phyloP scores from a whole-genome alignment of 495 filamentous ascomycete species.

The Chaetomium cochliodes region DNA sequence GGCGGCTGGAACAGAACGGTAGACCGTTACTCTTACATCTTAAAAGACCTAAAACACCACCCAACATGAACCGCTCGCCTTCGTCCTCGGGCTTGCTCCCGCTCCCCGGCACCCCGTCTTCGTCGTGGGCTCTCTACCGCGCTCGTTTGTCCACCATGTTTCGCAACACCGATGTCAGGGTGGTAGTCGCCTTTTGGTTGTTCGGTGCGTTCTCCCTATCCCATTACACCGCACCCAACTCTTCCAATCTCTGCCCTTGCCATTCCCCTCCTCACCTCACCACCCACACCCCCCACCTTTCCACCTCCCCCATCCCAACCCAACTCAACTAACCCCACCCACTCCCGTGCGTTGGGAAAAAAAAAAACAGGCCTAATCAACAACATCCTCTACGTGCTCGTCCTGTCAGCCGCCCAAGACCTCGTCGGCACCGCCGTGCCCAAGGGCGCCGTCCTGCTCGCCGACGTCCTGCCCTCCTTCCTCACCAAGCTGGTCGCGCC shows the following conservation, averaged over 20 bases:
- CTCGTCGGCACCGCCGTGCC: constrained; percentile 81
- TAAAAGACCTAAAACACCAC: too few species aligned
- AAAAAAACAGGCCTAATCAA: constrained; percentile 89
- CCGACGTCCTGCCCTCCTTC: constrained; percentile 88
- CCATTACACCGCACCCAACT: too few species aligned
- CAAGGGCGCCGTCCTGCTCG: constrained; percentile 88
- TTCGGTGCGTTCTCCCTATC: constrained; percentile 61
- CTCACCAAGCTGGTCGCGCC: constrained; percentile 82
- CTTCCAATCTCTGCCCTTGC: too few species aligned
- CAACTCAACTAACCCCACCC: not conserved
- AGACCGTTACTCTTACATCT: not conserved
- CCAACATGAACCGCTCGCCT: constrained; percentile 19
- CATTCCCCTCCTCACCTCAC: too few species aligned
- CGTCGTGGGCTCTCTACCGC: constrained; percentile 68
- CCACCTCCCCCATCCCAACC: not conserved
- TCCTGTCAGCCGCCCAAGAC: constrained; percentile 93
- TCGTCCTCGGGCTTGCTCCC: constrained; percentile 22
- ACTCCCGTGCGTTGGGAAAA: not conserved
- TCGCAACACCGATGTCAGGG: constrained; percentile 64
- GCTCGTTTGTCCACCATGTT: constrained; percentile 64
- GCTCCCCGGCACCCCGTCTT: constrained; percentile 69
- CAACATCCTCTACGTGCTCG: constrained; percentile 96
- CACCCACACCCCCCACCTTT: not conserved
- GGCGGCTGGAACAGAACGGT: not conserved
- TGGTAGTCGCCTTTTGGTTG: constrained; percentile 85